Evolutionary conservation across 768 basidiomycete species (phyloP).

Genomic region (Rhizopogon salebrosus): DNA sequence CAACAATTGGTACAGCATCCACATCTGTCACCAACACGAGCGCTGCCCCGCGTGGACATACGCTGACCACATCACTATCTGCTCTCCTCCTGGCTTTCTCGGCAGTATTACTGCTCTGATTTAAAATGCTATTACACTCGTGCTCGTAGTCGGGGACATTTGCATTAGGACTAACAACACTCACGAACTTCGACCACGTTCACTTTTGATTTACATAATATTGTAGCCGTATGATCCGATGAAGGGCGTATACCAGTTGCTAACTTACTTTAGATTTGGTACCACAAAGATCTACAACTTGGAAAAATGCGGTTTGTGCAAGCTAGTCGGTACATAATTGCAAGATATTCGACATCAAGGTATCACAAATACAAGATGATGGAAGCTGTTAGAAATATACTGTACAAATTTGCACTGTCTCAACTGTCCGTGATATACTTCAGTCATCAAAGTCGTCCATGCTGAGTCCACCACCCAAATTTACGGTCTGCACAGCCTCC

Average conservation of each 20-base stretch:
- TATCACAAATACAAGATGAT: neutral
- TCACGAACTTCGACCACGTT: neutral
- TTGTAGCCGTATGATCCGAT: neutral
- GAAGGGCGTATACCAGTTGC: neutral
- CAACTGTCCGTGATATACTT: neutral
- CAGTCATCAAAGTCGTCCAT: conserved; percentile 25
- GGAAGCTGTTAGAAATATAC: neutral
- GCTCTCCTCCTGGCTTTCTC: neutral
- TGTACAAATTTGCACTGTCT: neutral
- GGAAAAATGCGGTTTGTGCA: too few relatives aligned
- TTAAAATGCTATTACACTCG: neutral
- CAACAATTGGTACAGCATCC: conserved; percentile 52
- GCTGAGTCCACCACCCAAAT: conserved; percentile 14
- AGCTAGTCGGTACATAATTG: neutral
- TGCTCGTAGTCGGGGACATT: neutral
- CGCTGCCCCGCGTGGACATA: conserved; percentile 1
- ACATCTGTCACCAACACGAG: conserved; percentile 36
- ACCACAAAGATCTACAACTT: too few relatives aligned
- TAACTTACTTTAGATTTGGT: too few relatives aligned
- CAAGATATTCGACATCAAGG: neutral
- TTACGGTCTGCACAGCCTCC: conserved; percentile 15
- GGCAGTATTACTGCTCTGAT: neutral
- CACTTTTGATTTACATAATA: neutral
- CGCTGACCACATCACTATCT: neutral
- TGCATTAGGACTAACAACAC: neutral